These are phyloP conservation scores for Termitomyces sp. DNA, from an alignment of 768 basidiomycete genomes.

Conservation along the genomic window DNA sequence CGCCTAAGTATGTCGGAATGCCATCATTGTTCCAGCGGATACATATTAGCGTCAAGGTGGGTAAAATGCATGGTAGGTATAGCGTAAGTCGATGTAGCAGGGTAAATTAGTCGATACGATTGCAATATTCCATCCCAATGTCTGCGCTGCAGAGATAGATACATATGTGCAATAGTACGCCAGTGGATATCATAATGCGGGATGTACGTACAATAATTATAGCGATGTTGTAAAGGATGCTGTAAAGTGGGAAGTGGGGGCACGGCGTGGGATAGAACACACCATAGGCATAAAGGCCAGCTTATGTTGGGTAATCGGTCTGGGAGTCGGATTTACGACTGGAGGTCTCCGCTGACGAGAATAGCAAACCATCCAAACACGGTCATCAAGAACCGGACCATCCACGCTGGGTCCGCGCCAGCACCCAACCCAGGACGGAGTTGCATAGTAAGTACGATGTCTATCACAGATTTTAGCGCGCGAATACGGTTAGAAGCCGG, in stretches of 20 bases:
- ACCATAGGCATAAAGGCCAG: background rate
- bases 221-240: background rate
- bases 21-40: background rate
- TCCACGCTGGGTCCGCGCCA: constrained; percentile 73
- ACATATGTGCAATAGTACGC: background rate
- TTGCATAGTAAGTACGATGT: constrained; percentile 76
- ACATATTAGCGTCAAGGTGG: background rate
- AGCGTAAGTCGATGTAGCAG: background rate
- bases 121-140: background rate
- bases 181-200: background rate
- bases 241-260: background rate
- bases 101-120: background rate
- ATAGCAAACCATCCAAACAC: constrained; percentile 77
- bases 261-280: background rate
- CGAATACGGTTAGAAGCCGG: constrained; percentile 10
- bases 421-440: constrained; percentile 65
- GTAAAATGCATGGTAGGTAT: background rate
- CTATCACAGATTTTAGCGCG: constrained; percentile 40
- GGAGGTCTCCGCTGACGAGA: constrained; percentile 27
- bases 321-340: background rate
- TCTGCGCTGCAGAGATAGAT: background rate
- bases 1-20: too few relatives aligned
- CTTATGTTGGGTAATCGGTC: background rate
- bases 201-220: background rate
- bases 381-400: constrained; percentile 75